Evolutionary conservation across 345 rosid species (phyloP).

Genomic region (Linum usitatissimum): DNA sequence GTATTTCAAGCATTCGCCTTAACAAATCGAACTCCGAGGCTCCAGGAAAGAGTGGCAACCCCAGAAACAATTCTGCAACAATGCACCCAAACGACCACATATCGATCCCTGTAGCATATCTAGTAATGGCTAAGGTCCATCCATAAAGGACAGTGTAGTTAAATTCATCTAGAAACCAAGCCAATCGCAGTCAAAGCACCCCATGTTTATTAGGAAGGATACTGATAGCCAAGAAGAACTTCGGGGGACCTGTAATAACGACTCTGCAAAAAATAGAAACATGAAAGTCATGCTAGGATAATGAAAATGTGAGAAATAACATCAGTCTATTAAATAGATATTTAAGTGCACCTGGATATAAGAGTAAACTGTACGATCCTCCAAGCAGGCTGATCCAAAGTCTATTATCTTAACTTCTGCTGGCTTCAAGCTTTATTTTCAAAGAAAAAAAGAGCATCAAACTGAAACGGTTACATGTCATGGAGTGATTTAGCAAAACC

Average conservation of each 20-base stretch:
- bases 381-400: constrained; percentile 99
- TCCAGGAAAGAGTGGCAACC: constrained; percentile 96
- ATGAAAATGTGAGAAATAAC: constrained; percentile 14
- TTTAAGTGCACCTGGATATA: constrained; percentile 74
- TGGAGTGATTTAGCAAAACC: constrained; percentile 7
- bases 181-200: not conserved
- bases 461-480: constrained; percentile 7
- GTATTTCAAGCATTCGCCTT: constrained; percentile 79
- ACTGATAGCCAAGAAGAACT: constrained; percentile 97
- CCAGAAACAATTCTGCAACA: constrained; percentile 97
- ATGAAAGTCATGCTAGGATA: constrained; percentile 11
- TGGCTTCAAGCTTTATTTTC: constrained; percentile 66
- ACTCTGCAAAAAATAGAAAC: constrained; percentile 54
- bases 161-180: not conserved
- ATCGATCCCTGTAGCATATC: constrained; percentile 95
- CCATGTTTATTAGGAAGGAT: constrained; percentile 39
- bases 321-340: not conserved
- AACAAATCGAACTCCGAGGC: constrained; percentile 96
- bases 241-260: constrained; percentile 99
- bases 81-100: constrained; percentile 99
- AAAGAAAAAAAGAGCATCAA: constrained; percentile 15
- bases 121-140: constrained; percentile 39
- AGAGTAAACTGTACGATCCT: constrained; percentile 94
- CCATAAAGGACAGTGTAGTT: not conserved
- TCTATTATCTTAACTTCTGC: constrained; percentile 96